Evolutionary conservation across 202 grass and related monocot species (phyloP), one percentile per base, ranked within the genome.

Genomic region (Bolboschoenoplectus hybrid): DNA sequence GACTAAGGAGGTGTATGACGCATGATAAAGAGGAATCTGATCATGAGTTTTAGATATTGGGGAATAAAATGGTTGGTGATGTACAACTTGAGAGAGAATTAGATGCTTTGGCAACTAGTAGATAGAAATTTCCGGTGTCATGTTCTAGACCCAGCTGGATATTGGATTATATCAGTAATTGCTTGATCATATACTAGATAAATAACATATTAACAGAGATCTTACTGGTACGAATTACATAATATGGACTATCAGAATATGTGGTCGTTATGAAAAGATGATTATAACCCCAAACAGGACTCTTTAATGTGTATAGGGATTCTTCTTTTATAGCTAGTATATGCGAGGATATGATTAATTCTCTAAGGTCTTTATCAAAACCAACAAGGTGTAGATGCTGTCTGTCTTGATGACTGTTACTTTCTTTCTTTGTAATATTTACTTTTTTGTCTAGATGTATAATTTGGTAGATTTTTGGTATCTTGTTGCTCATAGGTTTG

Each of bases 21-120:
- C 49, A 20, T 55, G 38, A 67, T 55, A 84, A 78, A 71, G 82
- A 72, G 63, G 82, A 84, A 84, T 84, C 82, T 84, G 66, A 66
- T 70, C 4, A 57, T 84, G 63, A 38, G 17, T 70, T 40, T 78
- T 78, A 57, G 65, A 84, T 68, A 68, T 71, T 68, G 67, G 82
- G 35, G 82, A 84, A 84, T 84, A 84, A 58, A 84, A 63, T 78
- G 44, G 49, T 80, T 61, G 46, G 74, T 61, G 74, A 51, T 81
- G 11, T 68, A 45, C n/a, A 35, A 51, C 36, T 56, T 55, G 63
- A 47, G 13, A 32, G 45, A 66, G 82, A 84, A 84, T 84, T 38
- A 84, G 81, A 84, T 84, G 43, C 82, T 72, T 84, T 70, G 45
- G 35, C 51, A 67, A 69, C 82, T 71, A 57, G 82, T 17, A 84